Conservation (phyloP, 2,329 filamentous ascomycete genomes). For the Xylaria sp. region DNA sequence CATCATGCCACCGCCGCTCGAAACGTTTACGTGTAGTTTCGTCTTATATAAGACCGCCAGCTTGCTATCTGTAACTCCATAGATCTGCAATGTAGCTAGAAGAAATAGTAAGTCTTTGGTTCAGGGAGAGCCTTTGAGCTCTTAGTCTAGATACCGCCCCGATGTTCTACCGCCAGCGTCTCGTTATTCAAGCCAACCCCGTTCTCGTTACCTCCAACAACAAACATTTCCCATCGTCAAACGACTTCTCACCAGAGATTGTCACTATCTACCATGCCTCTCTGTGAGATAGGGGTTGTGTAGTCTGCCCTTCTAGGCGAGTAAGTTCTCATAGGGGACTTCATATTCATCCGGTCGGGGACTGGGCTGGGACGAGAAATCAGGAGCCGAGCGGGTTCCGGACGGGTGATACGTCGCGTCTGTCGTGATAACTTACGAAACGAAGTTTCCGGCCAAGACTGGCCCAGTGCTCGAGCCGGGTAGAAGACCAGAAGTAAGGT, state of each 20-base stretch:
- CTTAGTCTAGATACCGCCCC: background rate
- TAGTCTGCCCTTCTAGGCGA: conserved; percentile 34
- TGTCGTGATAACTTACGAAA: conserved; percentile 31
- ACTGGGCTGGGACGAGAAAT: conserved; percentile 35
- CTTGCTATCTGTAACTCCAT: background rate
- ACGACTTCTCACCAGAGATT: conserved; percentile 45
- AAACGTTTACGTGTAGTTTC: background rate
- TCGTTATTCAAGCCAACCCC: background rate
- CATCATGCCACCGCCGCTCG: background rate
- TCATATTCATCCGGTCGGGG: conserved; percentile 38
- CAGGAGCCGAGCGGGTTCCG: conserved; percentile 37
- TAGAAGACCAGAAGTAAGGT: conserved; percentile 42
- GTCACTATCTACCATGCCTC: conserved; percentile 47
- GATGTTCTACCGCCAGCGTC: background rate
- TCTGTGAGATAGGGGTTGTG: conserved; percentile 31
- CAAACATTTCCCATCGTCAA: background rate
- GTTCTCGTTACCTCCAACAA: background rate
- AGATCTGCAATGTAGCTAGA: background rate
- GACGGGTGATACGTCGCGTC: conserved; percentile 36
- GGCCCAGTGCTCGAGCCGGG: conserved; percentile 44
- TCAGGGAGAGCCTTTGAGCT: background rate
- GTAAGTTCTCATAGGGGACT: conserved; percentile 25
- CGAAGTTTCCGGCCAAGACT: conserved; percentile 36
- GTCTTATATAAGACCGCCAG: background rate
- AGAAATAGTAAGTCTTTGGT: background rate